Evolutionary conservation across 208 protist species (phyloP), one percentile per base, ranked within the genome.

Genomic region (Naegleria lovaniensis): DNA sequence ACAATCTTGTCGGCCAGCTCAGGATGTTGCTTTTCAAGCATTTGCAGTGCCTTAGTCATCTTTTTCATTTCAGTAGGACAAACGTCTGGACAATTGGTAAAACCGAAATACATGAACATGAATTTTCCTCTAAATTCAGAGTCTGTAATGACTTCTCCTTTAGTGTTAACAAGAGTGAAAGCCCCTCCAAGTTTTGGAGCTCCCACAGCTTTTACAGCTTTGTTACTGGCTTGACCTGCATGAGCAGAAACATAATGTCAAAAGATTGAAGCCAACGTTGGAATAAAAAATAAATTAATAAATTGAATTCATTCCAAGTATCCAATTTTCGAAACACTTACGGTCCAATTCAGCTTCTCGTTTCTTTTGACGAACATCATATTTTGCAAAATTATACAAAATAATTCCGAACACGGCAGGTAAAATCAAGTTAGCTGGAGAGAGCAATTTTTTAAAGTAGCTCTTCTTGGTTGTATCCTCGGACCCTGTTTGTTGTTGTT

Each of bases 61-160:
- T 98, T 98, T 7, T 96, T 94, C 94, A 99, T 96, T 93, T 98
- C 97, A 59, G 96, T 95, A 58, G 98, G 98, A 92, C 98, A 99
- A 76, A 99, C 95, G 92, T 99, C 98, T 7, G 98, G 98, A 93
- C 98, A 99, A 93, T 97, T 97, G 5, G 97, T 98, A 93, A 99
- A 99, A 67, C 98, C 98, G 94, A 99, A 99, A 93, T 99, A 99
- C 40, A 99, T 95, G 83, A 98, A 96, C 43, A 96, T 52, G 94
- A 94, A 98, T 92, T 98, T 97, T 25, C 97, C 98, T 33, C 92
- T 85, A 52, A 91, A 88, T 67, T 86, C 75, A 67, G 90, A 52
- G 25, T 84, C 84, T 38, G 79, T 91, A 55, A 79, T 25, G 22
- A 36, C n/a, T 91, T 38, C 89, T 91, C 52, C 84, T 58, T 88